phyloP scores from a whole-genome alignment of 306 rosid species.

The Cicer chorassanicum region DNA sequence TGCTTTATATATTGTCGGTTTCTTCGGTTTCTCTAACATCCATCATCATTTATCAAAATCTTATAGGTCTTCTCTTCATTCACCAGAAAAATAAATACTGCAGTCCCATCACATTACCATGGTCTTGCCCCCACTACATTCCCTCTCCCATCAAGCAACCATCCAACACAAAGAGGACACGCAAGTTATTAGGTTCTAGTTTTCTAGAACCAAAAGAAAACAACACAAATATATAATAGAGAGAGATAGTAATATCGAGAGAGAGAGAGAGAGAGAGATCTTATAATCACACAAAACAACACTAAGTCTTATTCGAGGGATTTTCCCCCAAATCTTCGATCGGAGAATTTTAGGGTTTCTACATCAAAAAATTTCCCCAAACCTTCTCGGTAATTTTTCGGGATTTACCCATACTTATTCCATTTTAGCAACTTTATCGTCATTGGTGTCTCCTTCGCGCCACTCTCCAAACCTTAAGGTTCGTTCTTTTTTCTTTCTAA shows the following conservation, averaged over 20 bases:
- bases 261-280: neutral
- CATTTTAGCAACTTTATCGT: neutral
- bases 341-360: slow-evolving; percentile 69
- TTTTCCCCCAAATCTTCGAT: slow-evolving; percentile 52
- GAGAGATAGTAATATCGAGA: no score
- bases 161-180: slow-evolving; percentile 20
- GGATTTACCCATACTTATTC: slow-evolving; percentile 13
- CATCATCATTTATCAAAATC: no score
- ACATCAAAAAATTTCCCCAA: slow-evolving; percentile 44
- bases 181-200: neutral
- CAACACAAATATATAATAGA: no score
- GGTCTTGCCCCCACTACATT: slow-evolving; percentile 24
- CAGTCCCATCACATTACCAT: neutral
- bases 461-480: slow-evolving; percentile 49
- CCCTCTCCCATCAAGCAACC: neutral
- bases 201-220: no score
- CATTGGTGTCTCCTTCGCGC: slow-evolving; percentile 17
- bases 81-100: no score
- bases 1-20: no score
- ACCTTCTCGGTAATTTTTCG: slow-evolving; percentile 15
- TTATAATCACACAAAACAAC: neutral
- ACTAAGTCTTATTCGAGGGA: slow-evolving; percentile 39
- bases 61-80: no score
- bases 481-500: slow-evolving; percentile 31
- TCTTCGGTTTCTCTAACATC: no score